Conservation (phyloP, 768 basidiomycete genomes). For the Glaciozyma antarctica region DNA sequence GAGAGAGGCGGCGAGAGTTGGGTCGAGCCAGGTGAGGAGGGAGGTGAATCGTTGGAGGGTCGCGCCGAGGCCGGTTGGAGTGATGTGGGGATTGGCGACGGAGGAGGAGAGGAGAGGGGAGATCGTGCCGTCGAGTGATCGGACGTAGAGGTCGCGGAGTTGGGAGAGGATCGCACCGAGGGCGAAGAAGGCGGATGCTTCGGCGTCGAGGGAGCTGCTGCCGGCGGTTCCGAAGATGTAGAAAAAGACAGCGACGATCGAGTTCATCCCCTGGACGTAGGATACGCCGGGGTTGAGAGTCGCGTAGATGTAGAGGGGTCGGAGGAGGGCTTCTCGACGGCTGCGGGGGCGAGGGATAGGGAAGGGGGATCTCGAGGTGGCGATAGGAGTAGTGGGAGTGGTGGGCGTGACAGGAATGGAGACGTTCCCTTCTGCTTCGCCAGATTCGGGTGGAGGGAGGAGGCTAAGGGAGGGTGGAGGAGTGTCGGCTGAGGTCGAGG, state of each 20-base stretch:
- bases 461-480: background rate
- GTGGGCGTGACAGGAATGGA: background rate
- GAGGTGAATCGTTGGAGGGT: conserved; percentile 15
- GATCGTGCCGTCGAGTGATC: conserved; percentile 12
- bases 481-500: too few species aligned
- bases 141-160: conserved; percentile 26
- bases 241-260: conserved; percentile 21
- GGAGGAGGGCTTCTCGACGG: conserved; percentile 15
- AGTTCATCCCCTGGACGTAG: conserved; percentile 29
- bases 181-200: conserved; percentile 23
- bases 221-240: conserved; percentile 13
- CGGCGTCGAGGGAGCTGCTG: background rate
- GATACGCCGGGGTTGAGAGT: conserved; percentile 28
- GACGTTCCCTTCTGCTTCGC: background rate
- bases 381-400: background rate
- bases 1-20: conserved; percentile 12
- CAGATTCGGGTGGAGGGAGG: background rate
- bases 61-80: conserved; percentile 9
- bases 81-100: background rate
- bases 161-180: conserved; percentile 22
- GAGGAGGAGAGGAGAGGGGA: conserved; percentile 1
- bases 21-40: conserved; percentile 22
- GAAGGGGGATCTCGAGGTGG: background rate
- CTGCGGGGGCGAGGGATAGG: background rate
- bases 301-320: conserved; percentile 27